These are phyloP conservation scores for Heracleum sosnowskyi DNA, from an alignment of 129 eudicot genomes.

Conservation along the genomic window DNA sequence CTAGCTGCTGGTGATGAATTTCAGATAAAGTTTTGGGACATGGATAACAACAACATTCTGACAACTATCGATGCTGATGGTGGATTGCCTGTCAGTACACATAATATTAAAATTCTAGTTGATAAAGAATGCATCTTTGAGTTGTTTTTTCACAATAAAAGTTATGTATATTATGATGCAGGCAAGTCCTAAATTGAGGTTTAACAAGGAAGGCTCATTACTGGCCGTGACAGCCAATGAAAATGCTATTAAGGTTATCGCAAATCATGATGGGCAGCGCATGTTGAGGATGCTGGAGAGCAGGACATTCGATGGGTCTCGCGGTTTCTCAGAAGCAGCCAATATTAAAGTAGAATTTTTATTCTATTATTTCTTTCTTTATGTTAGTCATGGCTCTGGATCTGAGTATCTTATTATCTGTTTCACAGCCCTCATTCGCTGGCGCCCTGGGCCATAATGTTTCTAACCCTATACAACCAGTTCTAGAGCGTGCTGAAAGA, in stretches of 20 bases:
- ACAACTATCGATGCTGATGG: slow-evolving; percentile 61
- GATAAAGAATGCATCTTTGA: not conserved
- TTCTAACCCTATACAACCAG: slow-evolving; percentile 42
- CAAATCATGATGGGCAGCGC: slow-evolving; percentile 79
- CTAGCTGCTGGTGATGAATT: slow-evolving; percentile 88
- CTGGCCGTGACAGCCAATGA: slow-evolving; percentile 80
- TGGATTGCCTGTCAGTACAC: slow-evolving; percentile 64
- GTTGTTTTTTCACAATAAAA: not conserved
- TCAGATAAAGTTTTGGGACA: slow-evolving; percentile 82
- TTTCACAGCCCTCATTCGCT: slow-evolving; percentile 48
- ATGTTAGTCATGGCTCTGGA: not conserved
- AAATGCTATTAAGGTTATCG: slow-evolving; percentile 69
- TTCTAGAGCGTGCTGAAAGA: slow-evolving; percentile 50
- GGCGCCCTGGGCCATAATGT: slow-evolving; percentile 47
- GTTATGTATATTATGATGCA: slow-evolving; percentile 15
- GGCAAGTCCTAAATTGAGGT: slow-evolving; percentile 86
- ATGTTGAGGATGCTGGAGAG: slow-evolving; percentile 66
- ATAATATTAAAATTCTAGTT: not conserved
- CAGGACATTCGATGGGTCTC: slow-evolving; percentile 61
- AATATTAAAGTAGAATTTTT: slow-evolving; percentile 41
- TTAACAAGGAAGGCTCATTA: slow-evolving; percentile 86
- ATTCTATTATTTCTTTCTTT: not conserved
- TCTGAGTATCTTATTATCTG: slow-evolving; percentile 9
- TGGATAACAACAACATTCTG: slow-evolving; percentile 59
- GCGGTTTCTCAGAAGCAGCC: slow-evolving; percentile 49